Conservation (phyloP, 176 grass and related monocot genomes). For the Avena atlantica region DNA sequence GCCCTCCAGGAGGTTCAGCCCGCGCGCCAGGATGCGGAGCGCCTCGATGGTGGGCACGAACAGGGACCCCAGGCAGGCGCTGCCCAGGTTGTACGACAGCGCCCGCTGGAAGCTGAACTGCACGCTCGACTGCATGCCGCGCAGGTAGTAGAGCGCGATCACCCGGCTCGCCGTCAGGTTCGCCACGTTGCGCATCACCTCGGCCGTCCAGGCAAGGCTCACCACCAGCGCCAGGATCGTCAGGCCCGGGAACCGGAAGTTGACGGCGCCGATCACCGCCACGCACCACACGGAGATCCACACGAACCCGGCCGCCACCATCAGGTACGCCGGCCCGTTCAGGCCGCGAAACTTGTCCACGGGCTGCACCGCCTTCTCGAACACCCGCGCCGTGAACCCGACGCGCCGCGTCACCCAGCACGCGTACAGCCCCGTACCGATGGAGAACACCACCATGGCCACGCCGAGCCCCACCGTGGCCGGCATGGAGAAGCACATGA, state of each 20-base stretch:
- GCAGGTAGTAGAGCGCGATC: conserved; percentile 95
- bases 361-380: conserved; percentile 64
- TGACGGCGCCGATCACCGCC: conserved; percentile 79
- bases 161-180: conserved; percentile 93
- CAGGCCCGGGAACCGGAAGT: conserved; percentile 73
- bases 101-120: conserved; percentile 99
- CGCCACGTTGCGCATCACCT: conserved; percentile 98
- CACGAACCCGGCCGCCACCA: conserved; percentile 78
- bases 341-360: conserved; percentile 73
- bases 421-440: conserved; percentile 80
- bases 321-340: conserved; percentile 89
- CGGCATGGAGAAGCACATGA: conserved; percentile 85
- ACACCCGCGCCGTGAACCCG: conserved; percentile 66
- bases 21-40: conserved; percentile 83
- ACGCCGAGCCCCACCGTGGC: conserved; percentile 74
- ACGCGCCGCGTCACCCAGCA: conserved; percentile 86
- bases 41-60: conserved; percentile 93
- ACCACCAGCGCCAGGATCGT: conserved; percentile 79
- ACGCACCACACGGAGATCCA: conserved; percentile 94
- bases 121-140: conserved; percentile 95
- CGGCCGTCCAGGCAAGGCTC: conserved; percentile 88
- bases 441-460: conserved; percentile 83
- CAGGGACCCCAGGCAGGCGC: conserved; percentile 92
- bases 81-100: conserved; percentile 82
- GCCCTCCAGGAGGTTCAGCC: conserved; percentile 92